Conservation (phyloP, 2,329 filamentous ascomycete species). For the Tetracladium maxilliforme region DNA sequence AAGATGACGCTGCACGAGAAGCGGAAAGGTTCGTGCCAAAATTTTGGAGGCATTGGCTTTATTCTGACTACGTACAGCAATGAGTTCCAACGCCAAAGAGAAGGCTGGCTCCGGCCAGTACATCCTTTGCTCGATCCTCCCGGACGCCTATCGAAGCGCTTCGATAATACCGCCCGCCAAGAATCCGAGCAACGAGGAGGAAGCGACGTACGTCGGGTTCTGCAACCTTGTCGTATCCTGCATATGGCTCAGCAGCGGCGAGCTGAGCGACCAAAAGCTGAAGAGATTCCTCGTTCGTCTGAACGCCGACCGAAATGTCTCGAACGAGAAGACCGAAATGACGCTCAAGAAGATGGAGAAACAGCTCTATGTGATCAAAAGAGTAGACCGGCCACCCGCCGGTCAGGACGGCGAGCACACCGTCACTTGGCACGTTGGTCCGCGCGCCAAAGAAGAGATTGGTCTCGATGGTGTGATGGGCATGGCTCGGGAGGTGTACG, state of each 20-base stretch:
- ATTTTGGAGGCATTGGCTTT: slow-evolving; percentile 1
- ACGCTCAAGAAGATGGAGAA: slow-evolving; percentile 60
- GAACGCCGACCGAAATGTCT: slow-evolving; percentile 60
- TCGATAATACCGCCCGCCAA: slow-evolving; percentile 54
- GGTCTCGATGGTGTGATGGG: slow-evolving; percentile 61
- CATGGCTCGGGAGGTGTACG: slow-evolving; percentile 49
- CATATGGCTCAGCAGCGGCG: slow-evolving; percentile 60
- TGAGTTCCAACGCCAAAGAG: slow-evolving; percentile 18
- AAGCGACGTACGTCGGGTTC: slow-evolving; percentile 69
- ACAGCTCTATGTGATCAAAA: slow-evolving; percentile 71
- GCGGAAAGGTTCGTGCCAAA: slow-evolving; percentile 56
- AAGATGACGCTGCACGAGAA: slow-evolving; percentile 71
- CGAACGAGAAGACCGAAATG: slow-evolving; percentile 60
- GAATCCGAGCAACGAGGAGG: slow-evolving; percentile 47
- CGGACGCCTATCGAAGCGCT: slow-evolving; percentile 48
- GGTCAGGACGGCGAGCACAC: slow-evolving; percentile 65
- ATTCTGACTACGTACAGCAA: slow-evolving; percentile 13
- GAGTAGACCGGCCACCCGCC: slow-evolving; percentile 55
- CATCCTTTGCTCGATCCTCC: slow-evolving; percentile 62
- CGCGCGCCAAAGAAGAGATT: slow-evolving; percentile 74
- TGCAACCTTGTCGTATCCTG: slow-evolving; percentile 69
- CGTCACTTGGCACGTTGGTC: slow-evolving; percentile 72
- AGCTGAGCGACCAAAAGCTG: slow-evolving; percentile 64
- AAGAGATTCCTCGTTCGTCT: slow-evolving; percentile 59
- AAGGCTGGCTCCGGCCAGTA: slow-evolving; percentile 43